Evolutionary conservation across 1,139 yeast genomes (phyloP).

Genomic region (Trichomonascaceae sp.): DNA sequence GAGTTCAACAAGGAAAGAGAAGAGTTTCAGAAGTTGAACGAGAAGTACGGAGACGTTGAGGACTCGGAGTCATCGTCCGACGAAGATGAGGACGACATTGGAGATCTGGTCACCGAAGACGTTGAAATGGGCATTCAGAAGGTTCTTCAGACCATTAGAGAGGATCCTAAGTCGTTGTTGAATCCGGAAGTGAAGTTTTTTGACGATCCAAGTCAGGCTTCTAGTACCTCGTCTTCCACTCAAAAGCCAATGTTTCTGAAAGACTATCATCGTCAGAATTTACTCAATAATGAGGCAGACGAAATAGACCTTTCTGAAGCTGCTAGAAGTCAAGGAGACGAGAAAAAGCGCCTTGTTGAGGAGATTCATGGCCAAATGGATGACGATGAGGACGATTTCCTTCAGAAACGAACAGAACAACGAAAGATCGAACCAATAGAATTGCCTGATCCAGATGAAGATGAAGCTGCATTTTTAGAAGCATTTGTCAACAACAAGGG

Average conservation of each 20-base stretch:
- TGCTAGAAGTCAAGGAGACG: conserved; percentile 65
- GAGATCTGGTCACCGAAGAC: conserved; percentile 79
- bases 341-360: conserved; percentile 44
- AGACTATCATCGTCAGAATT: conserved; percentile 83
- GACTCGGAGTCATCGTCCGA: conserved; percentile 35
- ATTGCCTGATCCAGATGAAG: conserved; percentile 66
- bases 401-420: conserved; percentile 48
- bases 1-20: conserved; percentile 33
- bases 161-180: conserved; percentile 53
- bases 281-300: conserved; percentile 48
- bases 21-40: conserved; percentile 27
- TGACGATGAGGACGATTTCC: conserved; percentile 46
- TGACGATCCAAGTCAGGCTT: conserved; percentile 35
- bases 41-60: conserved; percentile 26
- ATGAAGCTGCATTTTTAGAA: conserved; percentile 62
- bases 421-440: conserved; percentile 30
- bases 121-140: conserved; percentile 74
- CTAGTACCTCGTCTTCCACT: conserved; percentile 15
- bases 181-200: conserved; percentile 67
- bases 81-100: conserved; percentile 91
- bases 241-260: conserved; percentile 77
- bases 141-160: conserved; percentile 64
- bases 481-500: conserved; percentile 74
- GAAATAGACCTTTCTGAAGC: conserved; percentile 65
- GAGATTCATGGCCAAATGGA: conserved; percentile 59